Conservation (phyloP, 2,329 filamentous ascomycete species). For the Colletotrichum theobromicola region DNA sequence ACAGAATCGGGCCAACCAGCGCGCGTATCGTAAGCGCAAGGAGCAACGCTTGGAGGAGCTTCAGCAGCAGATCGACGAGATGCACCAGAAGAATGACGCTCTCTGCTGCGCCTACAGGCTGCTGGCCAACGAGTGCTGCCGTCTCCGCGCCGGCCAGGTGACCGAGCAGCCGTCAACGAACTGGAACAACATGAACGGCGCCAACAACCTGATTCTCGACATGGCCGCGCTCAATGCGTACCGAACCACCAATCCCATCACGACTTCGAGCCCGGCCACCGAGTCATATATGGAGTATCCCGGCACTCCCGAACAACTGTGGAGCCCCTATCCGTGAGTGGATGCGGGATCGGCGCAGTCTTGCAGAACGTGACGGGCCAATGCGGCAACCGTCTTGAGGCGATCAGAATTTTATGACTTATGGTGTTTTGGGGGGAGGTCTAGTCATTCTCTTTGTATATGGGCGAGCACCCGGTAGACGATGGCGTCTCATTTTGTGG, state of each 20-base stretch:
- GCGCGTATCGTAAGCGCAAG: conserved; percentile 18
- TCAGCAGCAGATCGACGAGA: conserved; percentile 15
- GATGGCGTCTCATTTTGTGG: background rate
- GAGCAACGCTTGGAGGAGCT: conserved; percentile 17
- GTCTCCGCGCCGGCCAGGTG: background rate
- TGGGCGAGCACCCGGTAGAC: background rate
- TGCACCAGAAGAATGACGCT: conserved; percentile 18
- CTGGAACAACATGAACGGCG: background rate
- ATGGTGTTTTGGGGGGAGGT: background rate
- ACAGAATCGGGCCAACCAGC: conserved; percentile 20
- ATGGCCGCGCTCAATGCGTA: conserved; percentile 3
- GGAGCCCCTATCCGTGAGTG: conserved; percentile 1
- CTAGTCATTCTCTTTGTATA: background rate
- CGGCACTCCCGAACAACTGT: conserved; percentile 9
- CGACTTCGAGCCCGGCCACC: background rate
- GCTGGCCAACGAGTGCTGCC: conserved; percentile 9
- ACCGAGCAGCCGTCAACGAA: background rate
- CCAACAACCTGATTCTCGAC: background rate
- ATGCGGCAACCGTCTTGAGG: background rate
- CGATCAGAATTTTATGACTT: background rate
- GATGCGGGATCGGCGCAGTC: background rate
- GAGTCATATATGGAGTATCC: conserved; percentile 15
- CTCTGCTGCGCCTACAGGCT: conserved; percentile 18
- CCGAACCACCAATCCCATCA: background rate
- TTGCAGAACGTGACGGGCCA: background rate